Conservation (phyloP, 2,329 filamentous ascomycete genomes). For the Fusarium anthophilum region DNA sequence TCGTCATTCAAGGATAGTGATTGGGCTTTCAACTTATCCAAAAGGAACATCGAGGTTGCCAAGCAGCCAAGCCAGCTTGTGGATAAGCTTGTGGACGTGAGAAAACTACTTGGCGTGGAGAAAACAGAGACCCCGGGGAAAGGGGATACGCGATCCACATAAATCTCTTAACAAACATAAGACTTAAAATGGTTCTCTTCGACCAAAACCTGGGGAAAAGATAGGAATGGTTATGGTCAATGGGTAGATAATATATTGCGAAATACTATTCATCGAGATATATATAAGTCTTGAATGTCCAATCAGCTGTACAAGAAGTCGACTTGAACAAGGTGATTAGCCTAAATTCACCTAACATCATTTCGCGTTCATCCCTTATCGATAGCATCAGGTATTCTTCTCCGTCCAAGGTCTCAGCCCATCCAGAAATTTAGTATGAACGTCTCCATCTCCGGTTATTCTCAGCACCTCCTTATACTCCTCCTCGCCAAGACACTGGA, state of each 20-base stretch:
- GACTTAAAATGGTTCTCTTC: not conserved
- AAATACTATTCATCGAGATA: not conserved
- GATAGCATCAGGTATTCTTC: conserved; percentile 3
- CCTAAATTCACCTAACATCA: not conserved
- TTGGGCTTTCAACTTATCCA: not conserved
- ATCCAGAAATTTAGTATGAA: conserved; percentile 6
- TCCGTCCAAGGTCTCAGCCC: conserved; percentile 22
- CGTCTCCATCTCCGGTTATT: conserved; percentile 8
- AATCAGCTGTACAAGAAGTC: not conserved
- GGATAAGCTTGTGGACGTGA: not conserved
- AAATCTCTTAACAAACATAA: not conserved
- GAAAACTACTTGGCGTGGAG: conserved; percentile 1
- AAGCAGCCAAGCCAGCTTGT: not conserved
- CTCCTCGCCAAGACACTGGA: conserved; percentile 17
- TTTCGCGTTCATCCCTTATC: not conserved
- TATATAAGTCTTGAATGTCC: fast-evolving
- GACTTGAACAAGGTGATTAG: not conserved
- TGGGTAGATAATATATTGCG: not conserved
- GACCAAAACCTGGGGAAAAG: not conserved
- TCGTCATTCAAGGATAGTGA: not conserved
- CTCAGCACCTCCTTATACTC: conserved; percentile 23
- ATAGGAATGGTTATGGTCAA: not conserved
- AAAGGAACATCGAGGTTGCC: not conserved
- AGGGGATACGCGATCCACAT: not conserved
- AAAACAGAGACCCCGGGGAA: not conserved